Percentiles rank a stretch among this genome's conserved stretches.
These are phyloP conservation scores for Macrophomina pseudophaseolina DNA, from an alignment of 2,329 filamentous ascomycete genomes.

Conservation along the genomic window DNA sequence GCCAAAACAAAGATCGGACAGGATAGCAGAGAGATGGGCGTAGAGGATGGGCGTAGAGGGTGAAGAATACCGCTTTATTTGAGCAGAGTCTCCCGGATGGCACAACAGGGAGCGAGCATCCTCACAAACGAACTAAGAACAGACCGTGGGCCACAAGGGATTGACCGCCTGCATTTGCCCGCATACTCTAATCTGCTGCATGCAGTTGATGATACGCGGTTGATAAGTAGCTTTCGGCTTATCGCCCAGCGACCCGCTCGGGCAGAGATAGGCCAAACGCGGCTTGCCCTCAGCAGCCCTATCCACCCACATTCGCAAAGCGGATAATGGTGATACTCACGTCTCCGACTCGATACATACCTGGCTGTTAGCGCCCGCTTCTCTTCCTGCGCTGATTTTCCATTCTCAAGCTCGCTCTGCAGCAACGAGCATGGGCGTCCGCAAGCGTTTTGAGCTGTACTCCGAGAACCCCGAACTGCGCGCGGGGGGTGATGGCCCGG, in stretches of 20 bases:
- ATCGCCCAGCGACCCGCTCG: conserved; percentile 13
- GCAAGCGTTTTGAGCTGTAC: conserved; percentile 27
- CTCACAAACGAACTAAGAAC: not conserved
- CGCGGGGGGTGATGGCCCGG: conserved; percentile 4
- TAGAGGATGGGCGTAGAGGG: too few relatives aligned
- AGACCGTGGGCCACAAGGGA: too few relatives aligned
- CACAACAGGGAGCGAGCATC: not conserved
- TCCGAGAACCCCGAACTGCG: conserved; percentile 21
- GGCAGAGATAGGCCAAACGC: conserved; percentile 5
- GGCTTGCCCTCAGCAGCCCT: not conserved
- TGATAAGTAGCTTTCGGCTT: conserved; percentile 23
- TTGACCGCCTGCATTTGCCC: too few relatives aligned
- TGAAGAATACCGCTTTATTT: not conserved
- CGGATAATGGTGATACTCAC: not conserved
- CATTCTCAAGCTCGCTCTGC: not conserved
- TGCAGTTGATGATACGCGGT: not conserved
- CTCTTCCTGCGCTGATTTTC: not conserved
- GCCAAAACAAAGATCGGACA: not conserved
- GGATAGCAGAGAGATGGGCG: not conserved
- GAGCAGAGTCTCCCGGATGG: not conserved
- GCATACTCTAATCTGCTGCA: not conserved
- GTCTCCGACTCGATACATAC: not conserved
- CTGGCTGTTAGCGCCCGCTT: too few relatives aligned
- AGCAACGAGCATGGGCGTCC: conserved; percentile 27
- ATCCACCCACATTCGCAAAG: not conserved